Conservation (phyloP, 345 rosid genomes). For the Draba incana region DNA sequence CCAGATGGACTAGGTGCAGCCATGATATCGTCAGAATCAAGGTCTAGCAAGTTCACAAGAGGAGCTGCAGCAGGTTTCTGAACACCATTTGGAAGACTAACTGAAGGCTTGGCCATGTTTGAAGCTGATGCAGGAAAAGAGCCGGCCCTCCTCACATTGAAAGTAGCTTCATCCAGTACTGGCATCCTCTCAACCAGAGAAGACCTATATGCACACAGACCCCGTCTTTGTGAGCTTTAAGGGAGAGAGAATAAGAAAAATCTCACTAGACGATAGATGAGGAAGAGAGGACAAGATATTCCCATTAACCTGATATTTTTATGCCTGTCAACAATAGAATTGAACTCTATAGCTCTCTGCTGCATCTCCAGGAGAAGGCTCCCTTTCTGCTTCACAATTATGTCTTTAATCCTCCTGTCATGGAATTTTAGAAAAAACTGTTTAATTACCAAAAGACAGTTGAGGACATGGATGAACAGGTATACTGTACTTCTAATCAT, state of each 20-base stretch:
- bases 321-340: constrained; percentile 87
- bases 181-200: constrained; percentile 98
- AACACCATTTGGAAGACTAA: constrained; percentile 88
- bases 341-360: constrained; percentile 96
- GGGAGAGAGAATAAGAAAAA: constrained; percentile 12
- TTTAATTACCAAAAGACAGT: constrained; percentile 16
- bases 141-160: constrained; percentile 86
- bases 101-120: constrained; percentile 57
- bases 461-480: constrained; percentile 20
- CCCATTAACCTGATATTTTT: constrained; percentile 62
- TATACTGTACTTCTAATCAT: background rate
- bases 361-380: constrained; percentile 97
- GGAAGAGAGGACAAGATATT: constrained; percentile 7
- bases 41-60: constrained; percentile 83
- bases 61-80: constrained; percentile 73
- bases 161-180: constrained; percentile 93
- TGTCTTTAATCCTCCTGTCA: constrained; percentile 78
- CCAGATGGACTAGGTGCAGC: constrained; percentile 79
- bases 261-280: constrained; percentile 19
- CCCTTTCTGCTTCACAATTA: constrained; percentile 73
- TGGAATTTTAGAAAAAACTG: constrained; percentile 21
- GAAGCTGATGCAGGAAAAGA: constrained; percentile 72
- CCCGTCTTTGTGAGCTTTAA: constrained; percentile 37
- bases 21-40: constrained; percentile 77
- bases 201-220: constrained; percentile 60